A percentile compares a stretch with the other conserved stretches of the same genome.
Conservation (phyloP, 371 early-diverging fungal species). For the Catenaria anguillulae region DNA sequence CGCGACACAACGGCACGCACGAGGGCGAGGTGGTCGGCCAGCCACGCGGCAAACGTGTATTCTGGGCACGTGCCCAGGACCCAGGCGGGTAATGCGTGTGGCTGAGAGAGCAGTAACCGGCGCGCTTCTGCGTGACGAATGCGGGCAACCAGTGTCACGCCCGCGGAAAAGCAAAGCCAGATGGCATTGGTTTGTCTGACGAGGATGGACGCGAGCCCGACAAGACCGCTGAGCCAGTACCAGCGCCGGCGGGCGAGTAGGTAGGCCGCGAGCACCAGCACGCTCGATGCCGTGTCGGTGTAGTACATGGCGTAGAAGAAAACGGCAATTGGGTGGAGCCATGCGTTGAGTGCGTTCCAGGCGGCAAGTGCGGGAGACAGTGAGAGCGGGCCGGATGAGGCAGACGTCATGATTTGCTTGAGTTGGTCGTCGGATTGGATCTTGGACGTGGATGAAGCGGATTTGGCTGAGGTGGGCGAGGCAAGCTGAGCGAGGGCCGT, state of each 20-base stretch:
- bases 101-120: slow-evolving; percentile 1
- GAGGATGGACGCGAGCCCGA: slow-evolving; percentile 39
- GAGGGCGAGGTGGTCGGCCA: not conserved
- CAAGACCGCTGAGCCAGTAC: slow-evolving; percentile 37
- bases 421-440: slow-evolving; percentile 6
- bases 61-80: slow-evolving; percentile 6
- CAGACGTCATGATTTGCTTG: not conserved
- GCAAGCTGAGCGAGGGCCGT: slow-evolving; percentile 32
- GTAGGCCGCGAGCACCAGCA: slow-evolving; percentile 59
- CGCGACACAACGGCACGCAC: not conserved
- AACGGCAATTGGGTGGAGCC: slow-evolving; percentile 60
- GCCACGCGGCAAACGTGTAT: not conserved
- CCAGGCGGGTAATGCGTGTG: slow-evolving; percentile 1
- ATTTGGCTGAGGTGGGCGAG: slow-evolving; percentile 18
- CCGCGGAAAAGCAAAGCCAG: slow-evolving; percentile 53
- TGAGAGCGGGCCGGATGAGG: slow-evolving; percentile 3
- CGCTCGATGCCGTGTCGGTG: slow-evolving; percentile 73
- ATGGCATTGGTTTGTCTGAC: slow-evolving; percentile 87
- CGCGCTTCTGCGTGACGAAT: not conserved
- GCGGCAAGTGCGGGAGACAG: slow-evolving; percentile 6
- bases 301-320: slow-evolving; percentile 80
- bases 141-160: slow-evolving; percentile 19
- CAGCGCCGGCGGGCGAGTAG: slow-evolving; percentile 28
- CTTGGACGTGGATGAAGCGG: slow-evolving; percentile 21
- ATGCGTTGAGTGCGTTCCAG: slow-evolving; percentile 37